phyloP scores from a whole-genome alignment of 345 rosid species.

The Reutealis trisperma region DNA sequence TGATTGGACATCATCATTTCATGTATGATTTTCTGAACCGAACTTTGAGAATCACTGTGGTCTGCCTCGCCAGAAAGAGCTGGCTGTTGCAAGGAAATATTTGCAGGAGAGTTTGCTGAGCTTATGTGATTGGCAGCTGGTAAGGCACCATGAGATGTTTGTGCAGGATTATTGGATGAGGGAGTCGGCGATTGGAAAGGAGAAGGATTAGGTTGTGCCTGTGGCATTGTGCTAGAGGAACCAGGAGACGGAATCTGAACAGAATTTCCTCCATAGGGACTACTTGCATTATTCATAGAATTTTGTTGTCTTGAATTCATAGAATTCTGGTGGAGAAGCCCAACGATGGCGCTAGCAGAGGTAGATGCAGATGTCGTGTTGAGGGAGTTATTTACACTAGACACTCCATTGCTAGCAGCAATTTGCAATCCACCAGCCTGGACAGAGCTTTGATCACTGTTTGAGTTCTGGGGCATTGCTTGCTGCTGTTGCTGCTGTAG shows the following conservation, averaged over 20 bases:
- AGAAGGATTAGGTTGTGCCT: slow-evolving; percentile 58
- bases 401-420: slow-evolving; percentile 51
- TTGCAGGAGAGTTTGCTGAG: slow-evolving; percentile 60
- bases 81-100: slow-evolving; percentile 56
- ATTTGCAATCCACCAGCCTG: slow-evolving; percentile 52
- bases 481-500: slow-evolving; percentile 55
- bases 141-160: slow-evolving; percentile 53
- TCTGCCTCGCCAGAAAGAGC: slow-evolving; percentile 59
- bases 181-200: slow-evolving; percentile 76
- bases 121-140: slow-evolving; percentile 57
- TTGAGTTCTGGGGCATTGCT: slow-evolving; percentile 47
- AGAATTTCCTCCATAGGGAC: slow-evolving; percentile 77
- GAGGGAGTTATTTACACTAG: slow-evolving; percentile 55
- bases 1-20: slow-evolving; percentile 74
- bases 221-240: slow-evolving; percentile 70
- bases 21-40: slow-evolving; percentile 86
- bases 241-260: slow-evolving; percentile 80
- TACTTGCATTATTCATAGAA: slow-evolving; percentile 63
- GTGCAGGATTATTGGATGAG: slow-evolving; percentile 53
- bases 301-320: slow-evolving; percentile 82
- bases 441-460: slow-evolving; percentile 50
- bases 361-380: slow-evolving; percentile 59
- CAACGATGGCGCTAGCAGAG: slow-evolving; percentile 72
- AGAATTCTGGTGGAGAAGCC: slow-evolving; percentile 88
- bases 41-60: slow-evolving; percentile 64